Evolutionary conservation across 768 basidiomycete species (phyloP), one percentile per base, ranked within the genome.

Genomic region (Scleroderma citrinum): DNA sequence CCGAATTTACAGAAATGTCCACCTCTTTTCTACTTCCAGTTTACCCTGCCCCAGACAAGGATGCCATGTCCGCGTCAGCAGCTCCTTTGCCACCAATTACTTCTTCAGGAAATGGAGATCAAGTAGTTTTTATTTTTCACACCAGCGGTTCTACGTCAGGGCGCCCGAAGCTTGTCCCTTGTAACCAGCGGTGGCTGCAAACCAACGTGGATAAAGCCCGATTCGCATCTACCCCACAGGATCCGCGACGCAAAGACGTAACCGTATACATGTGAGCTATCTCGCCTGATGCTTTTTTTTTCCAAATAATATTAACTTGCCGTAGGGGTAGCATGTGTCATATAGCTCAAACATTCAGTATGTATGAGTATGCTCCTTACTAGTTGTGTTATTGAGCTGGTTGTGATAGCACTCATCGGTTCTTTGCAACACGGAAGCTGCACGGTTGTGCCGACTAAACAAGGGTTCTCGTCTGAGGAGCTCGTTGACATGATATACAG

Each of bases 81-180:
- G 63, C 68, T 21, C 58, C 70, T 29, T 63, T 84, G 7, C 77
- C 80, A 24, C 66, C 66, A 17, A 66, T 80, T 34, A 64, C 69
- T 55, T 42, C 50, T 55, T 65, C 57, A 47, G 61, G 49, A 46
- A 53, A 49, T 45, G 67, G 55, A 29, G 66, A 70, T 48, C 80
- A 83, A 46, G 64, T 71, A 23, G 75, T 75, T 40, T 81, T 88
- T 71, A 70, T 87, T 46, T 89, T 87, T 72, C 87, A 87, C 63
- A 88, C 87, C 10, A 84, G 82, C 50, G 87, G 87, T 14, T 88
- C 86, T 34, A 89, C 87, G 7, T 88, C 85, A n/a, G 87, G 86
- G 43, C 84, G 80, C 58, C 87, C 87, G 0, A 89, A 87, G 59
- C 80, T 89, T 23, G 83, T 90, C 0, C 85, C 80, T 14, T 83